These are phyloP conservation scores for Marsdenia floribunda DNA, from an alignment of 257 asterid species.

Conservation along the genomic window DNA sequence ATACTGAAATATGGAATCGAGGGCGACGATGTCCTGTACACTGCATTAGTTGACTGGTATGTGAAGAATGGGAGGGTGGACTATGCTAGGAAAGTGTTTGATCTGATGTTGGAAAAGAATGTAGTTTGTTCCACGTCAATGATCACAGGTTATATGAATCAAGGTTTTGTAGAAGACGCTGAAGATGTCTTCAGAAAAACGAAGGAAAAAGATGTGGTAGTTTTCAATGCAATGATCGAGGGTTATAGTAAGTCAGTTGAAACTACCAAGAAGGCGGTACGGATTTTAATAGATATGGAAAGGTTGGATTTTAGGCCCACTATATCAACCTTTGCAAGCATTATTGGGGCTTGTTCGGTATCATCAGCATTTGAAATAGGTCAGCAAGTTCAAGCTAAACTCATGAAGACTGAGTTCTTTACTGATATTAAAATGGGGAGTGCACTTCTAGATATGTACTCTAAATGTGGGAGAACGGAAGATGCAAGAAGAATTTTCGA, in stretches of 20 bases:
- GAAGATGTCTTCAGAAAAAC: conserved; percentile 65
- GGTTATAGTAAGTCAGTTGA: conserved; percentile 72
- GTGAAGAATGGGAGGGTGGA: conserved; percentile 53
- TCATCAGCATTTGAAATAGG: conserved; percentile 61
- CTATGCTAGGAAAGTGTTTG: conserved; percentile 70
- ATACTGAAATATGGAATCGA: conserved; percentile 38
- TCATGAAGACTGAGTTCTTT: conserved; percentile 47
- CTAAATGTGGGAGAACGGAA: conserved; percentile 71
- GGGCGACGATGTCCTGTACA: conserved; percentile 72
- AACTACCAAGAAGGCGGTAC: conserved; percentile 61
- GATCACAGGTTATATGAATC: conserved; percentile 86
- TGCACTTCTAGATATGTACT: conserved; percentile 85
- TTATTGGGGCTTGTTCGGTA: conserved; percentile 85
- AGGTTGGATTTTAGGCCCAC: conserved; percentile 49
- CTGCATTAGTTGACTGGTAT: conserved; percentile 73
- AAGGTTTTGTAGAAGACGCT: conserved; percentile 49
- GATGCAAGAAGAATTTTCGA: conserved; percentile 66
- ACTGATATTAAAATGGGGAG: conserved; percentile 63
- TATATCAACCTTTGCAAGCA: conserved; percentile 69
- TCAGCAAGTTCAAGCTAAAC: conserved; percentile 69
- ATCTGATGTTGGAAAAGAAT: conserved; percentile 59
- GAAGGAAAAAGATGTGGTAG: conserved; percentile 62
- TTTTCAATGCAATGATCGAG: conserved; percentile 96
- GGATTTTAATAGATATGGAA: conserved; percentile 58
- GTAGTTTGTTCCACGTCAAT: conserved; percentile 79